phyloP scores from a whole-genome alignment of 805 yeast species.

The Candida nonsorbophila region DNA sequence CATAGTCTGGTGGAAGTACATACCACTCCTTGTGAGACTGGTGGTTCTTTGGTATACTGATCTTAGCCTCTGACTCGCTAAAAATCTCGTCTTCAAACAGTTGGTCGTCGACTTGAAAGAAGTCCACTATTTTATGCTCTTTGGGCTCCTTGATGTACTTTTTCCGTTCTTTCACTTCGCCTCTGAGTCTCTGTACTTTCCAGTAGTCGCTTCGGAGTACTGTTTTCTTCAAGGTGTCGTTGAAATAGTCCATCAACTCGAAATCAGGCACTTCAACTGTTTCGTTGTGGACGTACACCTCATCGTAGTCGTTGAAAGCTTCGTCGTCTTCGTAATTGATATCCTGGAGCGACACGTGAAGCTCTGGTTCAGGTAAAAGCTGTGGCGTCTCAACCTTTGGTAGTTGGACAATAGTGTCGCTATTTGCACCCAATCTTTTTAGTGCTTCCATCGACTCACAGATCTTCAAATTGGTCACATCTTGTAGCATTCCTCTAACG shows the following conservation, averaged over 20 bases:
- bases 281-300: neutral
- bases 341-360: too few species aligned
- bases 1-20: neutral
- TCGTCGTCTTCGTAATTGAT: neutral
- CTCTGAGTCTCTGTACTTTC: neutral
- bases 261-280: conserved; percentile 1
- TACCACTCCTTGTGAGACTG: neutral
- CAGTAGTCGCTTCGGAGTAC: neutral
- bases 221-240: neutral
- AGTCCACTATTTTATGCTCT: neutral
- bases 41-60: conserved; percentile 1
- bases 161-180: neutral
- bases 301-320: neutral
- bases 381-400: too few species aligned
- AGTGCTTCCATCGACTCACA: conserved; percentile 1
- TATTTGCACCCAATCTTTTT: neutral
- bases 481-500: conserved; percentile 1
- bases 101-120: conserved; percentile 1
- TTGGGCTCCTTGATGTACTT: neutral
- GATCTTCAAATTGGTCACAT: neutral
- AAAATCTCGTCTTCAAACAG: conserved; percentile 2
- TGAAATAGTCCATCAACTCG: conserved; percentile 1
- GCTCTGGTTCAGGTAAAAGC: too few species aligned
- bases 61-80: conserved; percentile 1
- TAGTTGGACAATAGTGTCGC: too few species aligned